These are phyloP conservation scores for Plasmopara viticola DNA, from an alignment of 352 stramenopile genomes.

Conservation along the genomic window DNA sequence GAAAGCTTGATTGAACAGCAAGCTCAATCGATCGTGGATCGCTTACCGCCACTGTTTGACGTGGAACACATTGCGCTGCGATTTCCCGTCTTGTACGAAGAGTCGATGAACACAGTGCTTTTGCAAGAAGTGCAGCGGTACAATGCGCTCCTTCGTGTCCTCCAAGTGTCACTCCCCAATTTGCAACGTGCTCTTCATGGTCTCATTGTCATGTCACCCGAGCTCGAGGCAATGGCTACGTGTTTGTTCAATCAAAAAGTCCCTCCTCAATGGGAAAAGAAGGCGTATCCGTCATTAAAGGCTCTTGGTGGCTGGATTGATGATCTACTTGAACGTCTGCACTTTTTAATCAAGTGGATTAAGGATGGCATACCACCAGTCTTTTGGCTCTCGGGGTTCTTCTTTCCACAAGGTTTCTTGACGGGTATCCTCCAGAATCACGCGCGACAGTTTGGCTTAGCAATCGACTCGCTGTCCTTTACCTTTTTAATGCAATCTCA, in stretches of 20 bases:
- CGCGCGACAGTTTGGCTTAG: slow-evolving; percentile 79
- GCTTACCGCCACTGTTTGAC: slow-evolving; percentile 60
- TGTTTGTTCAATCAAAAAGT: slow-evolving; percentile 87
- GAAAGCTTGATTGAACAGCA: slow-evolving; percentile 77
- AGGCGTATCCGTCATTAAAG: slow-evolving; percentile 89
- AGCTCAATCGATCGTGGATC: slow-evolving; percentile 59
- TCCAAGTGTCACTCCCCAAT: slow-evolving; percentile 57
- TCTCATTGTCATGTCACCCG: slow-evolving; percentile 80
- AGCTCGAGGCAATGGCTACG: slow-evolving; percentile 84
- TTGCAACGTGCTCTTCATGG: slow-evolving; percentile 71
- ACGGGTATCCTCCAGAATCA: slow-evolving; percentile 91
- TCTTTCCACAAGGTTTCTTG: slow-evolving; percentile 90
- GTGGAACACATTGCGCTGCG: slow-evolving; percentile 68
- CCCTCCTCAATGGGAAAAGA: slow-evolving; percentile 79
- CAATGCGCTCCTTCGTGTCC: slow-evolving; percentile 69
- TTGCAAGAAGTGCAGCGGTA: slow-evolving; percentile 83
- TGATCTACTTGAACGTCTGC: slow-evolving; percentile 73
- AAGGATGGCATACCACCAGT: slow-evolving; percentile 65
- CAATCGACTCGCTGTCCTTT: slow-evolving; percentile 91
- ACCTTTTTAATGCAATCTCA: slow-evolving; percentile 79
- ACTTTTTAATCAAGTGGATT: slow-evolving; percentile 72
- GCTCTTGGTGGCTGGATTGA: slow-evolving; percentile 84
- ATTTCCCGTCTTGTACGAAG: slow-evolving; percentile 88
- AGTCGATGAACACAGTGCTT: slow-evolving; percentile 95
- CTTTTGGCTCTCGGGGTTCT: slow-evolving; percentile 90